Conservation (phyloP, 2,329 filamentous ascomycete genomes). For the Microthyrium microscopicum region DNA sequence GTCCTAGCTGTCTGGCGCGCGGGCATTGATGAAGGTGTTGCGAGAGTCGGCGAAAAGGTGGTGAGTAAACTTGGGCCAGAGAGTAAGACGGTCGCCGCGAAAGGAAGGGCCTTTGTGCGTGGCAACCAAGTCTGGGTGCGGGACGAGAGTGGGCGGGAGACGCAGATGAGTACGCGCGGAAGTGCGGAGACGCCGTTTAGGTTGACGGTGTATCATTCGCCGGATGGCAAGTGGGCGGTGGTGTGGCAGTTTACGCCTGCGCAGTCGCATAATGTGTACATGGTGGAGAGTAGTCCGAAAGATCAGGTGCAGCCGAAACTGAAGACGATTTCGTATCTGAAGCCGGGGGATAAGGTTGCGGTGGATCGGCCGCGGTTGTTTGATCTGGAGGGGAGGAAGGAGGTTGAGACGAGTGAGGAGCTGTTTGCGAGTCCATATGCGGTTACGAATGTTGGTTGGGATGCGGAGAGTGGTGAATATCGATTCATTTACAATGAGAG, state of each 20-base stretch:
- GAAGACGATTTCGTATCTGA: slow-evolving; percentile 11
- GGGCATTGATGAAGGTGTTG: slow-evolving; percentile 4
- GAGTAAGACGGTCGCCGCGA: background rate
- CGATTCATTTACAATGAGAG: slow-evolving; percentile 14
- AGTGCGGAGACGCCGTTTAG: slow-evolving; percentile 11
- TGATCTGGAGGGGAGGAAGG: slow-evolving; percentile 11
- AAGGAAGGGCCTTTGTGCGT: slow-evolving; percentile 10
- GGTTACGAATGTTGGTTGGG: slow-evolving; percentile 12
- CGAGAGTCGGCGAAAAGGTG: slow-evolving; percentile 2
- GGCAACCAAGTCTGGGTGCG: slow-evolving; percentile 14
- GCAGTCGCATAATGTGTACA: slow-evolving; percentile 12
- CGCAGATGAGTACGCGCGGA: slow-evolving; percentile 12
- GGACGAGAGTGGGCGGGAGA: slow-evolving; percentile 10
- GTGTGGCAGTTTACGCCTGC: slow-evolving; percentile 12
- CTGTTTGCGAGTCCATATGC: slow-evolving; percentile 13
- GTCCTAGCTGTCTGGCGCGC: slow-evolving; percentile 10
- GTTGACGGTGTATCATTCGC: slow-evolving; percentile 11
- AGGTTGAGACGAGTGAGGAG: slow-evolving; percentile 11
- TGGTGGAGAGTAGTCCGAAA: slow-evolving; percentile 12
- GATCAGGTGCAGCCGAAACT: slow-evolving; percentile 12
- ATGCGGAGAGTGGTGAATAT: slow-evolving; percentile 12
- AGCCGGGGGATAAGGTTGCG: slow-evolving; percentile 12
- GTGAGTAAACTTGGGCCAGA: background rate
- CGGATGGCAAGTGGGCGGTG: slow-evolving; percentile 12
- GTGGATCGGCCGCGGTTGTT: slow-evolving; percentile 13